These are phyloP conservation scores for Metschnikowia picachoensis DNA, from an alignment of 805 yeast species.

Conservation along the genomic window DNA sequence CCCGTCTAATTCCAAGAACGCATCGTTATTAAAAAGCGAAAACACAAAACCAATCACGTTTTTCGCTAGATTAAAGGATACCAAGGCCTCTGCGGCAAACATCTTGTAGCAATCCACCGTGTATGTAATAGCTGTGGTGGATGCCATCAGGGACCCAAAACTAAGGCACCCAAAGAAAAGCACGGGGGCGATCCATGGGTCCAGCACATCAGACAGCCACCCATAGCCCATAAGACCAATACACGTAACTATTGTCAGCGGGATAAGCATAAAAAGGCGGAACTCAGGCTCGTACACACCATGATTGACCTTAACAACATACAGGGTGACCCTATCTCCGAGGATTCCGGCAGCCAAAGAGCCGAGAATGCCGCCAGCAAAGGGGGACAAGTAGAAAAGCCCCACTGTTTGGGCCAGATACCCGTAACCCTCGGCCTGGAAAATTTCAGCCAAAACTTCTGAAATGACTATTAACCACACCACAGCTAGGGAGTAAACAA, in stretches of 20 bases:
- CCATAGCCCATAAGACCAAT: slow-evolving; percentile 63
- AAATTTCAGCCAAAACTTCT: slow-evolving; percentile 51
- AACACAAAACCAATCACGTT: slow-evolving; percentile 54
- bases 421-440: slow-evolving; percentile 41
- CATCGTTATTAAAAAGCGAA: slow-evolving; percentile 52
- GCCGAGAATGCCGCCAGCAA: slow-evolving; percentile 55
- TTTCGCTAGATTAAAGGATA: slow-evolving; percentile 51
- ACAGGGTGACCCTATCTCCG: slow-evolving; percentile 47
- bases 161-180: slow-evolving; percentile 53
- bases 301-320: slow-evolving; percentile 40
- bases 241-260: slow-evolving; percentile 40
- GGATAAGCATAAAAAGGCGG: slow-evolving; percentile 50
- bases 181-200: slow-evolving; percentile 56
- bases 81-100: slow-evolving; percentile 58
- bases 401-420: slow-evolving; percentile 48
- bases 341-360: slow-evolving; percentile 49
- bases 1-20: slow-evolving; percentile 39
- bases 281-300: slow-evolving; percentile 65
- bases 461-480: slow-evolving; percentile 63
- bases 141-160: slow-evolving; percentile 58
- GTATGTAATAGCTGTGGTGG: slow-evolving; percentile 59
- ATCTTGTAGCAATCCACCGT: slow-evolving; percentile 54
- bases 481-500: slow-evolving; percentile 53
- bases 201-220: slow-evolving; percentile 47
- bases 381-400: slow-evolving; percentile 51